These are phyloP conservation scores for Scytalidium lignicola DNA, from an alignment of 2,329 filamentous ascomycete genomes.

Conservation along the genomic window DNA sequence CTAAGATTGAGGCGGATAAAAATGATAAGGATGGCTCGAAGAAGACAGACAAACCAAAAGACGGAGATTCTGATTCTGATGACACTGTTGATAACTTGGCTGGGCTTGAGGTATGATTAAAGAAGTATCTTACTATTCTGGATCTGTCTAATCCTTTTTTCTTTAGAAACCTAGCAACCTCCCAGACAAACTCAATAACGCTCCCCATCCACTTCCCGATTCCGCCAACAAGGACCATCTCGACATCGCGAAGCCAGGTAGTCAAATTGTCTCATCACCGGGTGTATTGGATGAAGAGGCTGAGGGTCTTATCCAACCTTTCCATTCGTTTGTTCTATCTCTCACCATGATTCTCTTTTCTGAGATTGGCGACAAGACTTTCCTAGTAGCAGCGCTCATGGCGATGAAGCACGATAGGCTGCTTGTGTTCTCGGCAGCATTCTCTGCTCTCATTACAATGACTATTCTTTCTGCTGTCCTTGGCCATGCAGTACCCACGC, in stretches of 20 bases:
- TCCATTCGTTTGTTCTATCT: conserved; percentile 86
- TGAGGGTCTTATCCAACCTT: conserved; percentile 65
- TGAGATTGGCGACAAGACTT: conserved; percentile 97
- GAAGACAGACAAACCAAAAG: conserved; percentile 27
- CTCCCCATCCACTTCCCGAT: conserved; percentile 63
- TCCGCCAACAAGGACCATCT: conserved; percentile 61
- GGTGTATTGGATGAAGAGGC: conserved; percentile 37
- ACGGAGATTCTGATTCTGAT: conserved; percentile 31
- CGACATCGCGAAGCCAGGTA: conserved; percentile 41
- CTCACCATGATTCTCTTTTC: conserved; percentile 97
- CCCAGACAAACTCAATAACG: conserved; percentile 71
- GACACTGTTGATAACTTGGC: conserved; percentile 28
- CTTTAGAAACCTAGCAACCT: conserved; percentile 74
- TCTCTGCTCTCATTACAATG: conserved; percentile 87
- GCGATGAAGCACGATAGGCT: conserved; percentile 96
- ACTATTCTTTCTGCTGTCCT: conserved; percentile 89
- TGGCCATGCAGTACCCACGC: conserved; percentile 83
- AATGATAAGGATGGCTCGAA: conserved; percentile 29
- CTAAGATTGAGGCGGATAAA: conserved; percentile 36
- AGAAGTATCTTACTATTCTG: not conserved
- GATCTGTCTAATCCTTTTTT: conserved; percentile 16
- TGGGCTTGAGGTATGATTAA: conserved; percentile 53
- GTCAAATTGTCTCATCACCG: conserved; percentile 29
- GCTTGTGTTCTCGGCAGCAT: conserved; percentile 92
- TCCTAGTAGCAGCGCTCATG: conserved; percentile 95